A percentile compares a stretch with the other conserved stretches of the same genome.
Conservation (phyloP, 2,329 filamentous ascomycete genomes). For the Cordyceps tenuipes region DNA sequence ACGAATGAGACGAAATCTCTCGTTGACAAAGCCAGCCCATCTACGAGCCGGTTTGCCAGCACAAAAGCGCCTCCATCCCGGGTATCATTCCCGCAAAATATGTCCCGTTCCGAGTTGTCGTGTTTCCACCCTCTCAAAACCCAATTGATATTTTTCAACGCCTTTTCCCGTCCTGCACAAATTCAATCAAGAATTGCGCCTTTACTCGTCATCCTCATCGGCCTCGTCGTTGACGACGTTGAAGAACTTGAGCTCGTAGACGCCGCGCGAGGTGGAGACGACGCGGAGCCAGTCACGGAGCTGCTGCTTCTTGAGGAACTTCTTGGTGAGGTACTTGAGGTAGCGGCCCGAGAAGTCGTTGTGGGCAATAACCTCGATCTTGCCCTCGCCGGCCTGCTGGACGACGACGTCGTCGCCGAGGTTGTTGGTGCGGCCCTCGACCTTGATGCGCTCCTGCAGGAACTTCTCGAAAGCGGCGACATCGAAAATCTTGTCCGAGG, state of each 20-base stretch:
- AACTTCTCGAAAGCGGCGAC: conserved; percentile 99
- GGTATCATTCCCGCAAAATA: background rate
- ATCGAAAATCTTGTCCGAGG: conserved; percentile 99
- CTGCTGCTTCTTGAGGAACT: conserved; percentile 99
- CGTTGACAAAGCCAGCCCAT: background rate
- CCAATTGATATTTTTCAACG: background rate
- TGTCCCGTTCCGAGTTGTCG: background rate
- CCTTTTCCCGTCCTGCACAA: background rate
- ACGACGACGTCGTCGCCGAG: conserved; percentile 89
- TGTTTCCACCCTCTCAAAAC: background rate
- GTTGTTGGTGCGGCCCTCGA: conserved; percentile 96
- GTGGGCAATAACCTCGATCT: conserved; percentile 96
- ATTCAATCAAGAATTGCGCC: conserved; percentile 12
- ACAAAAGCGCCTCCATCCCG: background rate
- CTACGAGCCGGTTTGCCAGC: conserved; percentile 1
- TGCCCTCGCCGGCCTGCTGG: conserved; percentile 86
- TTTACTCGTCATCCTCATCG: conserved; percentile 97
- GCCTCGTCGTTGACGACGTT: conserved; percentile 98
- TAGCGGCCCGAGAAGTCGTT: conserved; percentile 98
- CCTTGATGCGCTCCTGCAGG: conserved; percentile 99
- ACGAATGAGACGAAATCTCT: background rate
- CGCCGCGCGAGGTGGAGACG: conserved; percentile 93
- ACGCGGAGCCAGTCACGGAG: conserved; percentile 99
- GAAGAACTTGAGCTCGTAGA: conserved; percentile 99
- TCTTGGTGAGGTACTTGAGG: conserved; percentile 99